Base-by-base conservation (phyloP, 805 yeast species). In the Wickerhamomyces queroliae region DNA sequence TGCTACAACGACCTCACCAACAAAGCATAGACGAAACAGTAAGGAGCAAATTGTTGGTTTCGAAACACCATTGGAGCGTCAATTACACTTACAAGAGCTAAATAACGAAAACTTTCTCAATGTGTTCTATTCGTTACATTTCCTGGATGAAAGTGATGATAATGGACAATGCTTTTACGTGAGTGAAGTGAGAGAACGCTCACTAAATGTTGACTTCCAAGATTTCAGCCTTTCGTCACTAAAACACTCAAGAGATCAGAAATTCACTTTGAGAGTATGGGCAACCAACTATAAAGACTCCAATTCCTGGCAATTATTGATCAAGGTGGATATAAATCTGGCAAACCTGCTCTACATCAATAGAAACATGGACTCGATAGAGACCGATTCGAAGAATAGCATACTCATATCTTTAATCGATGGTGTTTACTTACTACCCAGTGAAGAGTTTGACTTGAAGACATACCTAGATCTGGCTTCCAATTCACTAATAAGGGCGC, bases 71-170 rank as follows among this genome's bases (percentile, higher is more conserved):
- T 19, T 37, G n/a, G 47, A 41, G 1, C 26, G 47, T 36, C 70
- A 64, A 32, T 25, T 46, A 7, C 43, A 50, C 27, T 41, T 57
- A 10, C 69, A 61, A 37, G 36, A 49, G 1, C 31, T 61, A 16
- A 63, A 61, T 44, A 33, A 43, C 6, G 37, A 42, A 9, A 48
- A 49, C 10, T 57, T 66, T 33, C 45, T 56, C 7, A 62, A 64
- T 33, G 56, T 55, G 1, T 69, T 69, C 43, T 61, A 58, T 32
- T 61, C 71, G 0, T 23, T 69, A 8, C 67, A 63, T 37, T 48
- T 53, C 9, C 48, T 49, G 12, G 39, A 53, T 30, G 43, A 47
- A 0, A 53, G 50, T 10, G 35, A 48, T 3, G 29, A 34, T n/a
- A n/a, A n/a, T 15, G 50, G 31, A 54, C 64, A 7, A 10, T 38